Base-by-base conservation (phyloP, 257 asterid genomes). In the Rhazya stricta region DNA sequence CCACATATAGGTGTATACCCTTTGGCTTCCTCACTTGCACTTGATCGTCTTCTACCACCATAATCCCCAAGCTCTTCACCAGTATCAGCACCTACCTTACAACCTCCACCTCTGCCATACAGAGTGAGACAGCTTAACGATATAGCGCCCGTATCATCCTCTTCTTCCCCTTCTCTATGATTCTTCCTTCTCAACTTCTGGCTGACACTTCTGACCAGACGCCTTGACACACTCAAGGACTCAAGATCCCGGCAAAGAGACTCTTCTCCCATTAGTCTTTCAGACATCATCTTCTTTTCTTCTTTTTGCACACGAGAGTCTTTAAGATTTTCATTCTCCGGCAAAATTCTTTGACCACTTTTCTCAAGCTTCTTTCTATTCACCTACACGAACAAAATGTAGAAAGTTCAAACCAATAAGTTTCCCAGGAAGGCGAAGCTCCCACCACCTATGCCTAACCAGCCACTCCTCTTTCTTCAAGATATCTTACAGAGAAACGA, bases 51-150 rank as follows among this genome's bases (percentile, higher is more conserved):
- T 78, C 96, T 80, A 73, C 81, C 83, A 25, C 88, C 69, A 3
- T 82, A 84, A 68, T 88, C 91, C 69, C 85, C 91, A 30, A 74
- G 67, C 51, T 91, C 96, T 72, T 91, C 98, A 15, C 92, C 85
- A 32, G 85, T 88, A 72, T 95, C 97, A 50, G 96, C 98, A 67
- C 92, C 90, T 42, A 95, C 98, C 88, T 86, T 92, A 89, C 99
- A 95, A 68, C 98, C 99, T 53, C 98, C 96, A 68, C 92, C 96
- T 77, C 97, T 84, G 30, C 91, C 84, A 32, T 89, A 91, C 36
- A 92, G 79, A 30, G 91, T 69, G 62, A 95, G 98, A 68, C 99
- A 95, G 79, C 93, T 83, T 81, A 89, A 76, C 32, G 97, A 91
- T 54, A 88, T 85, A 5, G 94, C 87, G 66, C 76, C 82, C 5